A percentile compares a stretch with the other conserved stretches of the same genome.
phyloP scores from a whole-genome alignment of 192 early-diverging fungal genomes.

The Umbelopsis sp. region DNA sequence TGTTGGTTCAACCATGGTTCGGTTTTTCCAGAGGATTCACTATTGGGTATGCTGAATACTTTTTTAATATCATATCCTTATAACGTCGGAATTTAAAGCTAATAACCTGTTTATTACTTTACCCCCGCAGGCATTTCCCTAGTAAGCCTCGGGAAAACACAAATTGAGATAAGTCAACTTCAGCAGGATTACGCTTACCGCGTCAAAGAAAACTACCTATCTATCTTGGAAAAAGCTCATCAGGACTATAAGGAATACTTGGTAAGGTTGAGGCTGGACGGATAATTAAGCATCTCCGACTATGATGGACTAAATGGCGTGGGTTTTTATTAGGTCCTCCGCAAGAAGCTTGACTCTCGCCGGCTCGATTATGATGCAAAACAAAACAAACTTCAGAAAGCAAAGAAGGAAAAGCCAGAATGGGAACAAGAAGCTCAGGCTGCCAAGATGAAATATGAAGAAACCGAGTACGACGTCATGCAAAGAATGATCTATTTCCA shows the following conservation, averaged over 20 bases:
- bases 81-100: conserved; percentile 17
- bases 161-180: conserved; percentile 44
- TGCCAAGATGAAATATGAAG: conserved; percentile 92
- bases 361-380: conserved; percentile 94
- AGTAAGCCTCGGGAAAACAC: conserved; percentile 48
- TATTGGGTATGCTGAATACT: conserved; percentile 34
- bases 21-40: conserved; percentile 39
- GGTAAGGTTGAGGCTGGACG: conserved; percentile 34
- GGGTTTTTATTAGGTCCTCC: conserved; percentile 46
- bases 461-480: conserved; percentile 76
- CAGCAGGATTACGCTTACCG: conserved; percentile 49
- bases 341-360: conserved; percentile 86
- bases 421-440: conserved; percentile 89
- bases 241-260: conserved; percentile 53
- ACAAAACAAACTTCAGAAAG: conserved; percentile 82
- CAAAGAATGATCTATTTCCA: conserved; percentile 82
- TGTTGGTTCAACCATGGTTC: conserved; percentile 66
- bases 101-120: neutral
- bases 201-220: conserved; percentile 37
- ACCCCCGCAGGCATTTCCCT: conserved; percentile 48
- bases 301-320: neutral
- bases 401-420: conserved; percentile 89
- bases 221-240: conserved; percentile 43
- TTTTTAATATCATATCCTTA: conserved; percentile 17
- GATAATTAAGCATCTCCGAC: neutral